Base-by-base conservation (phyloP, 345 rosid species). In the Arabis alpina region DNA sequence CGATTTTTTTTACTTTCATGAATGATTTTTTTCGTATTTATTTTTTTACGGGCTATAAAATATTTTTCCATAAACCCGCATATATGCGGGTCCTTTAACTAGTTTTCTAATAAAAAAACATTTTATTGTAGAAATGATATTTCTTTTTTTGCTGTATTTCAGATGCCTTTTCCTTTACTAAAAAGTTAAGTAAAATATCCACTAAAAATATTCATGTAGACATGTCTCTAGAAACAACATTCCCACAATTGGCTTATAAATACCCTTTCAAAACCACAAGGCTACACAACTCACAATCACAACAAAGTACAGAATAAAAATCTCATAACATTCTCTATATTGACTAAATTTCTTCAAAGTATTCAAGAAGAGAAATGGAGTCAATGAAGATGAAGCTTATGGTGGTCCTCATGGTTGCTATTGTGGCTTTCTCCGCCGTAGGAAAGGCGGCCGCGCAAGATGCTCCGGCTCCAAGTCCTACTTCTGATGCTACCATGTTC, bases 391-490 rank as follows among this genome's bases (percentile, higher is more conserved):
- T 76, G 76, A 71, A 57, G 56, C 50, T 76, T 0, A 60, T 61
- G 60, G 64, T 71, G 59, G 76, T 64, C 8, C 10, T 76, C 41
- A 76, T 65, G 76, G 73, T 77, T 7, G 76, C 72, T 42, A 61
- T 66, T 13, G 56, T 71, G 69, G 80, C 80, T 24, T 60, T 77
- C 77, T 77, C 80, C 19, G 36, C 69, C n/a, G 61, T 72, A 54
- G 73, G 72, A 56, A 77, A 66, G 49, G 80, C 44, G 43, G 64
- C 43, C 0, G 80, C 80, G 13, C 39, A 52, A 15, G 77, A 77
- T 64, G 11, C 77, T 54, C 80, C 80, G 13, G 80, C 80, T 59
- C 80, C 77, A 66, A 72, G 77, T 63, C 80, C 80, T 30, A 64
- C 74, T 45, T 77, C 80, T 14, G 77, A 77, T 77, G 74, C 80